These are phyloP conservation scores for Blastobotrys apis DNA, from an alignment of 1,139 yeast genomes.

Conservation along the genomic window DNA sequence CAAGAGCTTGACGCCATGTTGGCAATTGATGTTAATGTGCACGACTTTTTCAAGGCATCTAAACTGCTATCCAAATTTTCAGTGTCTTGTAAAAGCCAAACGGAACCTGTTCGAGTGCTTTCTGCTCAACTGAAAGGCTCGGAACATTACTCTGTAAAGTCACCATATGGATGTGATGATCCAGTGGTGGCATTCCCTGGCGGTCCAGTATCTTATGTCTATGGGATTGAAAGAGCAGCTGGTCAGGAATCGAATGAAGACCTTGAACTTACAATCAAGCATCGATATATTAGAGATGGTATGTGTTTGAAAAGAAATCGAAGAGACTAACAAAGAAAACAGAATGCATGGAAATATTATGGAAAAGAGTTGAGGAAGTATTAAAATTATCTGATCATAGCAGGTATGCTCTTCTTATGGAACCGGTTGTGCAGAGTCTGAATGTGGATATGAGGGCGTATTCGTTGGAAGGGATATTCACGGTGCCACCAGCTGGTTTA, in stretches of 20 bases:
- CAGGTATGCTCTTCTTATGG: slow-evolving; percentile 16
- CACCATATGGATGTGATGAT: slow-evolving; percentile 32
- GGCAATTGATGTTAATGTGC: slow-evolving; percentile 67
- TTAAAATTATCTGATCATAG: slow-evolving; percentile 2
- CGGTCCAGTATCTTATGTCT: slow-evolving; percentile 65
- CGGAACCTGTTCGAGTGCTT: slow-evolving; percentile 52
- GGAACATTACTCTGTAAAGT: slow-evolving; percentile 42
- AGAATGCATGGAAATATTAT: slow-evolving; percentile 21
- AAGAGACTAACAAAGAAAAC: background rate
- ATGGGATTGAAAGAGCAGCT: slow-evolving; percentile 41
- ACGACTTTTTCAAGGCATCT: slow-evolving; percentile 60
- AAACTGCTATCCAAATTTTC: slow-evolving; percentile 63
- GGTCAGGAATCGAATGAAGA: slow-evolving; percentile 15
- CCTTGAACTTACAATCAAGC: slow-evolving; percentile 20
- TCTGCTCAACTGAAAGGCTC: slow-evolving; percentile 43
- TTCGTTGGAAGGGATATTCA: slow-evolving; percentile 19
- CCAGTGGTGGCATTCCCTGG: slow-evolving; percentile 55
- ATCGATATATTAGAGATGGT: slow-evolving; percentile 25
- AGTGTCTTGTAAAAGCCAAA: slow-evolving; percentile 53
- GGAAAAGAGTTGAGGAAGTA: slow-evolving; percentile 32
- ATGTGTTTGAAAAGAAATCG: slow-evolving; percentile 1
- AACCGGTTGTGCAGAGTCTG: slow-evolving; percentile 14
- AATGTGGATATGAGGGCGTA: slow-evolving; percentile 18
- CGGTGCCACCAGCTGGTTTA: slow-evolving; percentile 10
- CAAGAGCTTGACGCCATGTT: slow-evolving; percentile 32